Percentiles rank a stretch among this genome's conserved stretches.
phyloP scores from a whole-genome alignment of 1,284 basidiomycete species.

The Megacollybia platyphylla region DNA sequence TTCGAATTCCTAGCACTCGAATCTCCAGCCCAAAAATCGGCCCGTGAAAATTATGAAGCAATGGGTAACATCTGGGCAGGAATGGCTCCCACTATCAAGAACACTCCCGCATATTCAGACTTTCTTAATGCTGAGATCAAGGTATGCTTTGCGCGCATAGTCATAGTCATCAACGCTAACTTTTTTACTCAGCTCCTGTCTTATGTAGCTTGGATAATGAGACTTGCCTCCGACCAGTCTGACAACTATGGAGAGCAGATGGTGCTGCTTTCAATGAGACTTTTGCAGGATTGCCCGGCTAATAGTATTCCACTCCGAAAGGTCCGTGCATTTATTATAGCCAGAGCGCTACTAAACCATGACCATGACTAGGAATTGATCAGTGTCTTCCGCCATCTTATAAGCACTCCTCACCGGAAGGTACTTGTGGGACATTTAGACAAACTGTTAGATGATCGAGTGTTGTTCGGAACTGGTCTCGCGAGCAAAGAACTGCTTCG shows the following conservation, averaged over 20 bases:
- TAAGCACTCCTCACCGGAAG: conserved; percentile 71
- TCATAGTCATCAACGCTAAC: neutral
- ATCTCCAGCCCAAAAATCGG: conserved; percentile 79
- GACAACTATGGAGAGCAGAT: conserved; percentile 76
- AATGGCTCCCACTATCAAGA: conserved; percentile 68
- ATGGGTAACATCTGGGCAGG: conserved; percentile 81
- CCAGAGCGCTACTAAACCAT: no score
- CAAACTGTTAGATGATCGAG: conserved; percentile 83
- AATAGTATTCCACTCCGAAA: conserved; percentile 77
- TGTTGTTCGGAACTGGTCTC: conserved; percentile 80
- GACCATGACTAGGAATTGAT: conserved; percentile 64
- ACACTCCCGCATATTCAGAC: conserved; percentile 74
- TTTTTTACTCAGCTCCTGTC: conserved; percentile 62
- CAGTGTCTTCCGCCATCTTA: conserved; percentile 86
- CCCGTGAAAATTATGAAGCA: conserved; percentile 69
- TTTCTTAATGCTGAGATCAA: conserved; percentile 92
- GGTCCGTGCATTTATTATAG: conserved; percentile 20
- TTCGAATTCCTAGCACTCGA: conserved; percentile 71
- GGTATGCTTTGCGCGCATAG: conserved; percentile 23
- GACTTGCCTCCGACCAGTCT: conserved; percentile 58
- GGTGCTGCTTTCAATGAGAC: conserved; percentile 71
- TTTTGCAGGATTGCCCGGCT: conserved; percentile 90
- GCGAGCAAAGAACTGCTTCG: conserved; percentile 77
- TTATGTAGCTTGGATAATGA: conserved; percentile 85
- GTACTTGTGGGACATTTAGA: conserved; percentile 81